Evolutionary conservation across 2,329 filamentous ascomycete species (phyloP).

Genomic region (Ascomycota sp.): DNA sequence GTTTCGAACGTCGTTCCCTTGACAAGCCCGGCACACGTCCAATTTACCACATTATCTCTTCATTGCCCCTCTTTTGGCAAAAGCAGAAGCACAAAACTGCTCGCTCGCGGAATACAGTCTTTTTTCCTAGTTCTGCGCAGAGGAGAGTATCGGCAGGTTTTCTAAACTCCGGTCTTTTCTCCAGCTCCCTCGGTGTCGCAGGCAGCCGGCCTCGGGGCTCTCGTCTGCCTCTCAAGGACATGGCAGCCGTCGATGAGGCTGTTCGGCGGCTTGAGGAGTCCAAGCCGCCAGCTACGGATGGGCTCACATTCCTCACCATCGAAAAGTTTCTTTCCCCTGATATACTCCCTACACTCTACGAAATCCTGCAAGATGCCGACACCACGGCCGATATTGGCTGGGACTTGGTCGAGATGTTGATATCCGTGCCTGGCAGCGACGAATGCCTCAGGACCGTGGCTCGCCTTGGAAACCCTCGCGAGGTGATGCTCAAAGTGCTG

Average conservation of each 20-base stretch:
- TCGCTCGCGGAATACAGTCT: no score
- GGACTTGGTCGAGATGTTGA: constrained; percentile 60
- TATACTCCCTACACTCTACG: constrained; percentile 45
- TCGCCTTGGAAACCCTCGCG: constrained; percentile 57
- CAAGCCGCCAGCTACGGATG: constrained; percentile 35
- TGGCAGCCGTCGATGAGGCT: constrained; percentile 17
- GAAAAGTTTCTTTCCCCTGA: constrained; percentile 51
- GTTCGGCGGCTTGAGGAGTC: constrained; percentile 26
- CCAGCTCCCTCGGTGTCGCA: no score
- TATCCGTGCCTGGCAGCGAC: constrained; percentile 47
- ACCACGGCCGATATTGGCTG: constrained; percentile 63
- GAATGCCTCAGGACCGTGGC: constrained; percentile 55
- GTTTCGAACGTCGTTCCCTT: no score
- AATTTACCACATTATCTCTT: no score
- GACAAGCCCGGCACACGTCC: no score
- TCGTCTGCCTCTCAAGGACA: no score
- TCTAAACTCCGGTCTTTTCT: no score
- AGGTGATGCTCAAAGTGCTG: constrained; percentile 64
- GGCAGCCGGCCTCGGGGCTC: no score
- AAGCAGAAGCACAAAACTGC: no score
- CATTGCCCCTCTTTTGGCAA: no score
- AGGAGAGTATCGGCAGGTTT: no score
- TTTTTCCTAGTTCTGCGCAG: no score
- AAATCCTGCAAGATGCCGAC: constrained; percentile 45
- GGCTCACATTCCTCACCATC: constrained; percentile 60